Evolutionary conservation across 371 early-diverging fungal species (phyloP).

Genomic region (Synchytrium microbalum): DNA sequence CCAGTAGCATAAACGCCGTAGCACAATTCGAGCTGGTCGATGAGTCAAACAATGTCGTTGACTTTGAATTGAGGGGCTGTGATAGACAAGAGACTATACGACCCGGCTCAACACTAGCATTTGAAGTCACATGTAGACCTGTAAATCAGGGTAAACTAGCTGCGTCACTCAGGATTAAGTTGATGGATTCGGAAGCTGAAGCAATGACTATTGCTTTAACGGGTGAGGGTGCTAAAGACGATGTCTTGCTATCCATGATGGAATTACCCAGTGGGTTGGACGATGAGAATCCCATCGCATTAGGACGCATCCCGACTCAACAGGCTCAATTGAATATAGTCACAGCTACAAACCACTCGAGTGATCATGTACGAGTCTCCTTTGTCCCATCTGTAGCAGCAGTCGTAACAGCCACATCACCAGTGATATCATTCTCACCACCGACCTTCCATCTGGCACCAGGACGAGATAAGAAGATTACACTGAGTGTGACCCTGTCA

Average conservation of each 20-base stretch:
- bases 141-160: constrained; percentile 29
- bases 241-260: constrained; percentile 35
- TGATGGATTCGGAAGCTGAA: constrained; percentile 47
- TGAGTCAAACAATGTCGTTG: constrained; percentile 12
- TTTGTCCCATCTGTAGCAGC: constrained; percentile 21
- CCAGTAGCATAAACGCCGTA: constrained; percentile 43
- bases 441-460: constrained; percentile 30
- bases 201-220: constrained; percentile 32
- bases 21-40: constrained; percentile 40
- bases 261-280: constrained; percentile 15
- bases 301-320: constrained; percentile 40
- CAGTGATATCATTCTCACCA: constrained; percentile 27
- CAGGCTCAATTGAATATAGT: constrained; percentile 24
- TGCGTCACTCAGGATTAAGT: constrained; percentile 33
- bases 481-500: constrained; percentile 28
- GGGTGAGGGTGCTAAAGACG: constrained; percentile 45
- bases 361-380: constrained; percentile 26
- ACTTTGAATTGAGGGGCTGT: constrained; percentile 30
- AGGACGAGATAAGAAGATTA: constrained; percentile 28
- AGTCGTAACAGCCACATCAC: constrained; percentile 12
- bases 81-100: constrained; percentile 21
- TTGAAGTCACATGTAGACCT: constrained; percentile 36
- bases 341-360: constrained; percentile 30
- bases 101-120: constrained; percentile 27
- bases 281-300: constrained; percentile 30